A percentile compares a stretch with the other conserved stretches of the same genome.
Evolutionary conservation across 2,329 filamentous ascomycete species (phyloP).

Genomic region (Daldinia sp.): DNA sequence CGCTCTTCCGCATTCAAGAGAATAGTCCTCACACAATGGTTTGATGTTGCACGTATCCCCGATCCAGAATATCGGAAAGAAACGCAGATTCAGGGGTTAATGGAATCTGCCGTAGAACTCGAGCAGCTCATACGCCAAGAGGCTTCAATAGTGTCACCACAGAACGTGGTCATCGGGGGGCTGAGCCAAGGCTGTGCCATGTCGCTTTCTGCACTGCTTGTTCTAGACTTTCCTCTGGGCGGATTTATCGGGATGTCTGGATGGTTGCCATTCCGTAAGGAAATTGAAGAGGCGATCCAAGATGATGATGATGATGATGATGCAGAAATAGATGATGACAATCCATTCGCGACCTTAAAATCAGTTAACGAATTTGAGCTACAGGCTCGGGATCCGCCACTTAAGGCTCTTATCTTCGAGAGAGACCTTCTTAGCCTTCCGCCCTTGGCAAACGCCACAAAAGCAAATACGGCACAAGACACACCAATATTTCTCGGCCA

Average conservation of each 20-base stretch:
- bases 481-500: slow-evolving; percentile 61
- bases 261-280: slow-evolving; percentile 57
- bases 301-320: slow-evolving; percentile 11
- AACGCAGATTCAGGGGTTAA: slow-evolving; percentile 59
- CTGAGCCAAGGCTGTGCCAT: slow-evolving; percentile 67
- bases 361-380: slow-evolving; percentile 24
- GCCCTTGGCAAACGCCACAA: neutral
- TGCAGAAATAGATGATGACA: slow-evolving; percentile 19
- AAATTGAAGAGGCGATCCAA: slow-evolving; percentile 50
- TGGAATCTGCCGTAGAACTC: slow-evolving; percentile 56
- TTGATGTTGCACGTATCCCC: slow-evolving; percentile 59
- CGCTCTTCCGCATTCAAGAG: slow-evolving; percentile 59
- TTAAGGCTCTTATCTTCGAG: slow-evolving; percentile 49
- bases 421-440: slow-evolving; percentile 52
- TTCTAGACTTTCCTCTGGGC: slow-evolving; percentile 54
- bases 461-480: slow-evolving; percentile 27
- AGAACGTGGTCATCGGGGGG: slow-evolving; percentile 62
- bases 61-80: slow-evolving; percentile 57
- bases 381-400: slow-evolving; percentile 20
- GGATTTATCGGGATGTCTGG: slow-evolving; percentile 63
- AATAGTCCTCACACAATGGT: slow-evolving; percentile 63
- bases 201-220: slow-evolving; percentile 57
- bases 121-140: slow-evolving; percentile 54
- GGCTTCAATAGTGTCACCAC: slow-evolving; percentile 44
- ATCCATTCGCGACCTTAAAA: slow-evolving; percentile 18